Percentiles rank a stretch among this genome's conserved stretches.
These are phyloP conservation scores for Coniochaeta ligniaria DNA, from an alignment of 2,329 filamentous ascomycete species.

Conservation along the genomic window DNA sequence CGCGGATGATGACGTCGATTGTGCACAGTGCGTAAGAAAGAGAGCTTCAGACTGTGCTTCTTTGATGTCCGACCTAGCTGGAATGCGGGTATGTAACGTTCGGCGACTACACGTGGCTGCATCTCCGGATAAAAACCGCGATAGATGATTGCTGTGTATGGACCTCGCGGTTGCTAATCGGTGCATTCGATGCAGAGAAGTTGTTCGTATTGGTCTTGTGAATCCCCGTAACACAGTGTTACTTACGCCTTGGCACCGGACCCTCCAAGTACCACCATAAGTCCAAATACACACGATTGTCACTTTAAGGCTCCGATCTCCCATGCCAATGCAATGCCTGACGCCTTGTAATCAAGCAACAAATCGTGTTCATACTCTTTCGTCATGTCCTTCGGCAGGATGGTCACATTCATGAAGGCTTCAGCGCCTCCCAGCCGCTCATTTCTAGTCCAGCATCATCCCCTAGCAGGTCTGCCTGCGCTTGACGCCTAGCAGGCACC, in stretches of 20 bases:
- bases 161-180: neutral
- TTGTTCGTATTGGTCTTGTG: neutral
- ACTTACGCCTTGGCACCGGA: neutral
- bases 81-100: no score
- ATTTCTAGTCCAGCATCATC: conserved; percentile 37
- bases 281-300: neutral
- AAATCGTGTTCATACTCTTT: neutral
- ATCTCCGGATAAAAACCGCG: neutral
- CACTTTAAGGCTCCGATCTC: neutral
- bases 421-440: conserved; percentile 49
- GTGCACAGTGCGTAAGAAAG: neutral
- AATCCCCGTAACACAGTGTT: neutral
- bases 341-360: neutral
- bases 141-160: neutral
- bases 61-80: no score
- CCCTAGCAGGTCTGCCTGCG: conserved; percentile 36
- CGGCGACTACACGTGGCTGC: no score
- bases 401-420: conserved; percentile 26
- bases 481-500: conserved; percentile 22
- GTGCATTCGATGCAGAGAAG: neutral
- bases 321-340: neutral
- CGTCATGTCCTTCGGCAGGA: neutral
- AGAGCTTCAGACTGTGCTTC: neutral
- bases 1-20: neutral
- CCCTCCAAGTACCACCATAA: neutral